Percentiles rank a stretch among this genome's conserved stretches.
These are phyloP conservation scores for Pochonia chlamydosporia DNA, from an alignment of 2,329 filamentous ascomycete genomes.

Conservation along the genomic window DNA sequence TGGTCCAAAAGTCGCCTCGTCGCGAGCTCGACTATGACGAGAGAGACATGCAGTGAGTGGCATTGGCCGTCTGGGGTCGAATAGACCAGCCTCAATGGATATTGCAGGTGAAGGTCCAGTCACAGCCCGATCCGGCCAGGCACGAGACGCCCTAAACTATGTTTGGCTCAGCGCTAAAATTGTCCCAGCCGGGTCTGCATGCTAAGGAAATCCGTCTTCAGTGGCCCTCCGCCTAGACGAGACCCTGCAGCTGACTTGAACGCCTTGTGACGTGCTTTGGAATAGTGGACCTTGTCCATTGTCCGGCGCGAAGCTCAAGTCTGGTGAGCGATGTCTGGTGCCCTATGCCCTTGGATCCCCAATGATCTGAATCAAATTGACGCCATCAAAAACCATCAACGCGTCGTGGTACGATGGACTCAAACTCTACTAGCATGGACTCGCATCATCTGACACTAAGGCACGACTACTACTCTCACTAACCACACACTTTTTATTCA, in stretches of 20 bases:
- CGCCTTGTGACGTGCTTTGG: background rate
- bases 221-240: background rate
- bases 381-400: background rate
- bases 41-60: background rate
- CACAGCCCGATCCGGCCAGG: slow-evolving; percentile 2
- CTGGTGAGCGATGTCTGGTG: too few relatives aligned
- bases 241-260: background rate
- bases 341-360: too few relatives aligned
- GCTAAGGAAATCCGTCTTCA: background rate
- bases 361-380: too few relatives aligned
- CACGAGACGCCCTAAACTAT: background rate
- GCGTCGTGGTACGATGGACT: background rate
- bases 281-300: background rate
- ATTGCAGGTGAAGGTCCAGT: background rate
- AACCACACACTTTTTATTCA: background rate
- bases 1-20: background rate
- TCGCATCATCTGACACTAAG: background rate
- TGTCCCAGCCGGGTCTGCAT: background rate
- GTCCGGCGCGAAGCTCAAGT: too few relatives aligned
- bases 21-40: background rate
- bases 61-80: too few relatives aligned
- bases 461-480: background rate
- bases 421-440: background rate
- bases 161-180: background rate
- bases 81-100: background rate